These are phyloP conservation scores for Arthonia radiata DNA, from an alignment of 495 filamentous ascomycete genomes.

Conservation along the genomic window DNA sequence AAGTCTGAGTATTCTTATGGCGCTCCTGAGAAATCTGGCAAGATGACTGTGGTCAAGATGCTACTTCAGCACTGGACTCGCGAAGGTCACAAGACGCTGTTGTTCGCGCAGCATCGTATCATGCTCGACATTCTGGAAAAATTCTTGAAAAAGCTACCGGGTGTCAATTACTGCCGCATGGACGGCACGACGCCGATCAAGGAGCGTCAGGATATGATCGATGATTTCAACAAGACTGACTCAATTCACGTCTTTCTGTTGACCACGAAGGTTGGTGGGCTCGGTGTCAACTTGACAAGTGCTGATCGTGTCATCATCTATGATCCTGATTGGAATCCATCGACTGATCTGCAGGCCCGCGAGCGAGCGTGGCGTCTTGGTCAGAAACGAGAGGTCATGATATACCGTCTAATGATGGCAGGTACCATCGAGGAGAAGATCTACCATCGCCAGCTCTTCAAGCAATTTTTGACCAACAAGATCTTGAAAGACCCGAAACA, in stretches of 20 bases:
- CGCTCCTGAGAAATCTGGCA: slow-evolving; percentile 48
- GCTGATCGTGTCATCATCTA: slow-evolving; percentile 92
- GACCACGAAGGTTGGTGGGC: slow-evolving; percentile 81
- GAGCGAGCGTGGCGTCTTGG: slow-evolving; percentile 90
- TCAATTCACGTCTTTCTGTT: slow-evolving; percentile 71
- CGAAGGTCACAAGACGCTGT: slow-evolving; percentile 66
- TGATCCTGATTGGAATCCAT: slow-evolving; percentile 95
- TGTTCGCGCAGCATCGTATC: slow-evolving; percentile 76
- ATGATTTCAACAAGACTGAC: slow-evolving; percentile 67
- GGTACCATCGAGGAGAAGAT: slow-evolving; percentile 98
- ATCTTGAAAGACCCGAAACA: slow-evolving; percentile 82
- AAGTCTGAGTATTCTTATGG: slow-evolving; percentile 49
- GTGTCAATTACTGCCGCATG: slow-evolving; percentile 69
- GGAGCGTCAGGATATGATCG: slow-evolving; percentile 58
- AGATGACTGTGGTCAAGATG: slow-evolving; percentile 78
- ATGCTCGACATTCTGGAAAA: slow-evolving; percentile 85
- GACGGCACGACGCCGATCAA: slow-evolving; percentile 73
- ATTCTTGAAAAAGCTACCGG: slow-evolving; percentile 37
- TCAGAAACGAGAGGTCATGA: slow-evolving; percentile 78
- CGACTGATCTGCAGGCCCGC: slow-evolving; percentile 79
- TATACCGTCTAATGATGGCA: slow-evolving; percentile 89
- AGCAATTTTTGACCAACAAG: slow-evolving; percentile 87
- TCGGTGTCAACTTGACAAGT: slow-evolving; percentile 83
- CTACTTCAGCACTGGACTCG: slow-evolving; percentile 68
- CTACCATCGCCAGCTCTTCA: slow-evolving; percentile 93